Conservation (phyloP, 495 filamentous ascomycete genomes). For the Paragyromitra xinjiangensis region DNA sequence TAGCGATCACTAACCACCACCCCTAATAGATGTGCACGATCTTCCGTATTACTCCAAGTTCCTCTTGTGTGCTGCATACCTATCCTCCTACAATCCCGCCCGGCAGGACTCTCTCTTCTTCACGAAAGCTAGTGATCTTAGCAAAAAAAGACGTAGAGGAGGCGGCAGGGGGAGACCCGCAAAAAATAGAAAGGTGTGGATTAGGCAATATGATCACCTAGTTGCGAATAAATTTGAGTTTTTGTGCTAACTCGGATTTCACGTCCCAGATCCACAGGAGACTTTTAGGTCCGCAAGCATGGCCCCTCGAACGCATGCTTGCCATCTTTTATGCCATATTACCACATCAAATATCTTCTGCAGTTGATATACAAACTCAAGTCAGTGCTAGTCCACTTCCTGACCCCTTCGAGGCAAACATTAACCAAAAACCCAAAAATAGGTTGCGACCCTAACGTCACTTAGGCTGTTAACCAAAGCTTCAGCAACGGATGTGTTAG, state of each 20-base stretch:
- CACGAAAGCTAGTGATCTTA: slow-evolving; percentile 74
- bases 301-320: slow-evolving; percentile 84
- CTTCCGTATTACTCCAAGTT: slow-evolving; percentile 84
- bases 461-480: slow-evolving; percentile 75
- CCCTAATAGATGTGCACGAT: slow-evolving; percentile 54
- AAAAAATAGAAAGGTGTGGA: slow-evolving; percentile 68
- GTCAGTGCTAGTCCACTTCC: slow-evolving; percentile 7
- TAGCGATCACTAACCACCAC: slow-evolving; percentile 22
- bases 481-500: slow-evolving; percentile 67
- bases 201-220: slow-evolving; percentile 59
- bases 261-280: slow-evolving; percentile 68
- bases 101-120: slow-evolving; percentile 82
- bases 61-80: slow-evolving; percentile 85
- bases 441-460: slow-evolving; percentile 81
- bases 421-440: slow-evolving; percentile 60
- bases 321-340: slow-evolving; percentile 85
- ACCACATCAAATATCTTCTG: slow-evolving; percentile 68
- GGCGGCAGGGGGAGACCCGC: slow-evolving; percentile 63
- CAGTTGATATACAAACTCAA: slow-evolving; percentile 63
- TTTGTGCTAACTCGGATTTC: slow-evolving; percentile 35
- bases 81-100: slow-evolving; percentile 87
- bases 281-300: slow-evolving; percentile 78
- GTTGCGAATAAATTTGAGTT: slow-evolving; percentile 44
- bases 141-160: slow-evolving; percentile 63
- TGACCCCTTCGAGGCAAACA: neutral